A percentile compares a stretch with the other conserved stretches of the same genome.
These are phyloP conservation scores for Colletotrichum sojae DNA, from an alignment of 2,329 filamentous ascomycete species.

Conservation along the genomic window DNA sequence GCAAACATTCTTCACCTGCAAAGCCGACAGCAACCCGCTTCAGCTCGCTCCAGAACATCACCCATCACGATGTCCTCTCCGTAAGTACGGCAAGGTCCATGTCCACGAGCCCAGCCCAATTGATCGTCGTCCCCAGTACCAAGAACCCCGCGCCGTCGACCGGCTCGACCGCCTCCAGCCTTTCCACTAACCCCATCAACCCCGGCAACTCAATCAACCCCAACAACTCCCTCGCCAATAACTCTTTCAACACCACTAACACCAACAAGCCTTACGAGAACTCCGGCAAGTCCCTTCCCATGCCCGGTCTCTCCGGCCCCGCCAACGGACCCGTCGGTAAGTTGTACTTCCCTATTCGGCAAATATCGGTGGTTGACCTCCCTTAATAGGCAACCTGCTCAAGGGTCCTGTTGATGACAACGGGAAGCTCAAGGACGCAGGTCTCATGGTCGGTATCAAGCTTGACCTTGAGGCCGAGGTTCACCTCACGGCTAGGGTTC, in stretches of 20 bases:
- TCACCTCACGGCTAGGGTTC: constrained; percentile 71
- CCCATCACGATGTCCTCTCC: constrained; percentile 55
- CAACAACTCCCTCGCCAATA: constrained; percentile 24
- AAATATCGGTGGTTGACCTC: not conserved
- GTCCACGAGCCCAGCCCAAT: constrained; percentile 54
- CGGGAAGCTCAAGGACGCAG: constrained; percentile 70
- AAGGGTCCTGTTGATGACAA: constrained; percentile 70
- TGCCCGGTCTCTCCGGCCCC: constrained; percentile 54
- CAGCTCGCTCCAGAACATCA: constrained; percentile 40
- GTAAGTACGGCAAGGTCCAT: constrained; percentile 44
- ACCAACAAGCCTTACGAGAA: constrained; percentile 20
- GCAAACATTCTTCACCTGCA: constrained; percentile 63
- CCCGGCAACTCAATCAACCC: constrained; percentile 22
- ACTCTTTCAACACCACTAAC: constrained; percentile 34
- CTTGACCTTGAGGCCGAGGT: constrained; percentile 75
- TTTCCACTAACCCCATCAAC: constrained; percentile 43
- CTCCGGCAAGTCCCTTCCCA: constrained; percentile 54
- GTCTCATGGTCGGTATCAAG: constrained; percentile 74
- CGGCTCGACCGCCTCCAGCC: constrained; percentile 50
- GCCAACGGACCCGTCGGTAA: constrained; percentile 47
- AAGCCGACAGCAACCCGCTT: constrained; percentile 55
- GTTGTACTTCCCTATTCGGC: not conserved
- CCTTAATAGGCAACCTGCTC: constrained; percentile 64
- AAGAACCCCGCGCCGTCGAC: constrained; percentile 49
- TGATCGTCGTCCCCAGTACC: constrained; percentile 47